phyloP scores from a whole-genome alignment of 768 basidiomycete species.

The Kwoniella europaea region DNA sequence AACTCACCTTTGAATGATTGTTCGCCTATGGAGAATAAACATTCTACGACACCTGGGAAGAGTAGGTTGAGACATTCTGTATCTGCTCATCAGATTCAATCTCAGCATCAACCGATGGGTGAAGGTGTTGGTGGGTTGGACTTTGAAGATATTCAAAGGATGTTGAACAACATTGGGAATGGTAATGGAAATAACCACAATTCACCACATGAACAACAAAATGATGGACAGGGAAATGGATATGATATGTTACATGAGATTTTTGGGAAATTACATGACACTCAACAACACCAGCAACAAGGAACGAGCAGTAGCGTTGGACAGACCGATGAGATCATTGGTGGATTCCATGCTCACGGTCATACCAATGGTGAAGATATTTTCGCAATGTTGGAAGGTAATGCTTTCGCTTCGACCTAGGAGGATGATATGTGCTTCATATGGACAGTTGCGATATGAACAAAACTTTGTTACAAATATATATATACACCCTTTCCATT shows the following conservation, averaged over 20 bases:
- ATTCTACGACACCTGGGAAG: slow-evolving; percentile 14
- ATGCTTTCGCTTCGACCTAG: slow-evolving; percentile 1
- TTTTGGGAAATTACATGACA: slow-evolving; percentile 17
- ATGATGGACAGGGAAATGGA: neutral
- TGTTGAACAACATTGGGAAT: slow-evolving; percentile 20
- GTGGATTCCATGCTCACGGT: slow-evolving; percentile 6
- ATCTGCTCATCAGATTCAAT: slow-evolving; percentile 8
- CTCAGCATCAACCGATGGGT: neutral
- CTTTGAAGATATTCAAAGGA: slow-evolving; percentile 24
- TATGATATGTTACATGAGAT: slow-evolving; percentile 27
- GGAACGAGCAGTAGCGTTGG: slow-evolving; percentile 16
- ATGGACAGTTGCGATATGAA: neutral
- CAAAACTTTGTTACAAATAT: too few relatives aligned
- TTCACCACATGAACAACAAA: neutral
- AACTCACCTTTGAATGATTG: slow-evolving; percentile 14
- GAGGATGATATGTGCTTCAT: neutral
- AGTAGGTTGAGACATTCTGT: slow-evolving; percentile 19
- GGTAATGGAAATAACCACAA: slow-evolving; percentile 1
- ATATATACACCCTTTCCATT: too few relatives aligned
- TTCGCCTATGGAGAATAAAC: slow-evolving; percentile 18
- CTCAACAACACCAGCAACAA: neutral
- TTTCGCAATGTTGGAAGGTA: slow-evolving; percentile 24
- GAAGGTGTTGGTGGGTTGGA: neutral
- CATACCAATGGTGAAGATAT: slow-evolving; percentile 10
- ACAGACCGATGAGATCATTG: slow-evolving; percentile 21